Evolutionary conservation across 2,329 filamentous ascomycete species (phyloP).

Genomic region (Talaromyces sp.): DNA sequence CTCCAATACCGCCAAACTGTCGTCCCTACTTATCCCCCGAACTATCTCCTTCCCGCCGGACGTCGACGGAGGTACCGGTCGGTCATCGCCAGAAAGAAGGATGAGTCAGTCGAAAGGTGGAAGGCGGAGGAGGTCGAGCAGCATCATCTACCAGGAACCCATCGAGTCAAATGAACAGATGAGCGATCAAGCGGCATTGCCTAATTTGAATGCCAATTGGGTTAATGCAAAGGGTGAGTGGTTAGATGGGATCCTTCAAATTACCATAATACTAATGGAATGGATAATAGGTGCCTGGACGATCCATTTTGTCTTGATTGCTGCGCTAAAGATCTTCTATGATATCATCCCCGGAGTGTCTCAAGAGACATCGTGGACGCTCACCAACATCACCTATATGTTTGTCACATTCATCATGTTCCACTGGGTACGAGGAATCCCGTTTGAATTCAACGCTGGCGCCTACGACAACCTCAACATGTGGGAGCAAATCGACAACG

Average conservation of each 20-base stretch:
- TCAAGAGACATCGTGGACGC: conserved; percentile 96
- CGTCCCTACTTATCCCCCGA: conserved; percentile 83
- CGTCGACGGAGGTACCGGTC: conserved; percentile 61
- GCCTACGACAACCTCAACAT: conserved; percentile 99
- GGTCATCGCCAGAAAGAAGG: conserved; percentile 58
- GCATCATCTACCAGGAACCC: conserved; percentile 96
- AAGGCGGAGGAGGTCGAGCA: conserved; percentile 91
- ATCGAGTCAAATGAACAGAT: conserved; percentile 95
- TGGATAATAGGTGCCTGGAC: conserved; percentile 69
- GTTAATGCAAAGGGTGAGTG: conserved; percentile 91
- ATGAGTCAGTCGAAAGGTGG: conserved; percentile 60
- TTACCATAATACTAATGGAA: not conserved
- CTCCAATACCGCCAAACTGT: conserved; percentile 88
- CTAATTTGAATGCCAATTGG: conserved; percentile 97
- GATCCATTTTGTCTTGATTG: conserved; percentile 91
- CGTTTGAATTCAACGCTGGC: conserved; percentile 97
- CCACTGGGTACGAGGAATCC: conserved; percentile 95
- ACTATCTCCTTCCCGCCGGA: conserved; percentile 89
- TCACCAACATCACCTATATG: conserved; percentile 99
- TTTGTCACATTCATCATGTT: conserved; percentile 99
- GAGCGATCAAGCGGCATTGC: conserved; percentile 89
- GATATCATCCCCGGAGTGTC: conserved; percentile 94
- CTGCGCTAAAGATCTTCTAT: conserved; percentile 90
- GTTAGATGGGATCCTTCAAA: not conserved
- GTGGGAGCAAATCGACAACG: conserved; percentile 99